Percentiles rank a stretch among this genome's conserved stretches.
phyloP scores from a whole-genome alignment of 192 early-diverging fungal genomes.

The Podila epigama region DNA sequence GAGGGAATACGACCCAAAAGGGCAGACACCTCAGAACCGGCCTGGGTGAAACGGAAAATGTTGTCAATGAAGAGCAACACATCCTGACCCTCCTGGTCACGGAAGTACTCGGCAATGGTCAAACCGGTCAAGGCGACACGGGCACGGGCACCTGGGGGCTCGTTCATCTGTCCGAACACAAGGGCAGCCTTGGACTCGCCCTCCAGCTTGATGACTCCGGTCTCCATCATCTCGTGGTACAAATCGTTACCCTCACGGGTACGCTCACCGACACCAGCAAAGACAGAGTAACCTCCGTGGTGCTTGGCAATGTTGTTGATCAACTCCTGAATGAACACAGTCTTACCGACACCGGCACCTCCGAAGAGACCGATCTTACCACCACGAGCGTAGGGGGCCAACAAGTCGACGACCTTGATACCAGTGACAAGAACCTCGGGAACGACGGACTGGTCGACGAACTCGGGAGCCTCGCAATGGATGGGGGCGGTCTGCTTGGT shows the following conservation, averaged over 20 bases:
- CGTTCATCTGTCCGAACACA: conserved; percentile 99
- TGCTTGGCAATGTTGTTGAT: conserved; percentile 99
- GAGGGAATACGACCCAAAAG: conserved; percentile 99
- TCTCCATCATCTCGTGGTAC: conserved; percentile 98
- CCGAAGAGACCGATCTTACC: conserved; percentile 99
- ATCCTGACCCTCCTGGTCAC: conserved; percentile 99
- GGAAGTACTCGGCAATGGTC: conserved; percentile 99
- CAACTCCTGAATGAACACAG: conserved; percentile 98
- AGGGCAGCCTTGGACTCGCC: conserved; percentile 94
- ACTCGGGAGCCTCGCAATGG: conserved; percentile 92
- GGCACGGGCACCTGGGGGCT: conserved; percentile 98
- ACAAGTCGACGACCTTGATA: conserved; percentile 98
- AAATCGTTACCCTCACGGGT: conserved; percentile 99
- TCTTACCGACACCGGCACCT: conserved; percentile 99
- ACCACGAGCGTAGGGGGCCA: conserved; percentile 96
- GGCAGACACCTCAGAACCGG: conserved; percentile 99
- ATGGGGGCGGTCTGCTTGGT: conserved; percentile 88
- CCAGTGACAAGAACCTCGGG: conserved; percentile 97
- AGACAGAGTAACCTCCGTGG: conserved; percentile 98
- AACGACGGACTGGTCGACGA: conserved; percentile 94
- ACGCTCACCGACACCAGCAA: conserved; percentile 98
- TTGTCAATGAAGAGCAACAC: conserved; percentile 99
- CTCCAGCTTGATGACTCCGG: conserved; percentile 96
- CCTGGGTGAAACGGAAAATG: conserved; percentile 99
- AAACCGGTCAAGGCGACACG: conserved; percentile 97